Base-by-base conservation (phyloP, 305 asterid species). In the Solanum hybrid region DNA sequence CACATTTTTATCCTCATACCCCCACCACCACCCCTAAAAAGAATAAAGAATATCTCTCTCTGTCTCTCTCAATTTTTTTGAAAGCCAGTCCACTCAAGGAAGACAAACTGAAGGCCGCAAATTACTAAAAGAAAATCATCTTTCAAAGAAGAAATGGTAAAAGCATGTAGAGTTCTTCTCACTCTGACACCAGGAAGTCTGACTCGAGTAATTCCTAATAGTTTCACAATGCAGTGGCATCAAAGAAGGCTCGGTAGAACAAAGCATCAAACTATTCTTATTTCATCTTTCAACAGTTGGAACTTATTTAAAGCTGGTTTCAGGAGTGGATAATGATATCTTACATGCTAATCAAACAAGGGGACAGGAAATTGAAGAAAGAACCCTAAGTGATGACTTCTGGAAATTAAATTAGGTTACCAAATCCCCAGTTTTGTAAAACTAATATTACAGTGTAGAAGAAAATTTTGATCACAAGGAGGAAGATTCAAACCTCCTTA, bases 401-500 rank as follows among this genome's bases (percentile, higher is more conserved):
- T 84, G 17, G 27, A 60, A 84, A 29, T 51, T 56, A 45, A 29
- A 29, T 51, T 29, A 0, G 40, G 29, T 17, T 9, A 29, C 29
- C 40, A 82, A 45, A 27, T 82, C 35, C 76, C 45, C 76, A 56
- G 88, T 32, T 11, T 56, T 56, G 76, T 32, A 56, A 45, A 45
- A 56, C 45, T 56, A 13, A 84, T 85, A 85, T 22, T 56, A 3
- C 11, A 22, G 45, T 32, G 87, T 31, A 60, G 45, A 85, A 85
- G 77, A 85, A 80, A 77, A 87, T 24, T 38, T n/a, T 15, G 17
- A 86, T 86, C 37, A 45, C 88, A 51, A 84, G 75, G 88, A 60
- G 36, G 77, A 32, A 32, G 45, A 89, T 78, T 92, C 88, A 56
- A 72, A 97, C 99, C 99, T 96, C 98, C 93, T 94, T 96, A 37